Conservation (phyloP, 176 grass and related monocot genomes). For the Avena sativa region DNA sequence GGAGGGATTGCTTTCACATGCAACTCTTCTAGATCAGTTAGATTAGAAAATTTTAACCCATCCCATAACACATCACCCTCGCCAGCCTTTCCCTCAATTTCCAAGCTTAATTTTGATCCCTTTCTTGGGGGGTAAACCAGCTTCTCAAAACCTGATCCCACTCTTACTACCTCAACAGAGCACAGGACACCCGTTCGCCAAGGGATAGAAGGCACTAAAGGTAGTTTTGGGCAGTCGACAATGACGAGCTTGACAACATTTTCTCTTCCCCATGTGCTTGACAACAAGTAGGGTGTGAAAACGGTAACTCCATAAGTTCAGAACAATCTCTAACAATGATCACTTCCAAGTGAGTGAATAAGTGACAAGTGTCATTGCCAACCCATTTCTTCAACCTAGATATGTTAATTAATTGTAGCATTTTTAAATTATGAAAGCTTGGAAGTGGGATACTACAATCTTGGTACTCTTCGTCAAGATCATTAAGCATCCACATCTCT, state of each 20-base stretch:
- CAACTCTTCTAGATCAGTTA: background rate
- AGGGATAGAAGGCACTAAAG: background rate
- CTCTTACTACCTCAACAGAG: background rate
- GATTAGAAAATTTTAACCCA: background rate
- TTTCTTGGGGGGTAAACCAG: rapidly evolving
- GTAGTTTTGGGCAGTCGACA: background rate
- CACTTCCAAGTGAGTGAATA: background rate
- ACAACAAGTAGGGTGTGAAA: background rate
- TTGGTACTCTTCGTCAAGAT: no score
- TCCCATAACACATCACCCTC: background rate
- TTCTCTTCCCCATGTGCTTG: background rate
- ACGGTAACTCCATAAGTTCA: background rate
- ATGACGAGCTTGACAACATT: background rate
- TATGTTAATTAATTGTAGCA: background rate
- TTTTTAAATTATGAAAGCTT: background rate
- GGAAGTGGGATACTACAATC: background rate
- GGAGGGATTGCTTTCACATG: rapidly evolving
- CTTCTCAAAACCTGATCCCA: rapidly evolving
- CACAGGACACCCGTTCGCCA: rapidly evolving
- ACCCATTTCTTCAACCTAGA: background rate
- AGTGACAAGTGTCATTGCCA: background rate
- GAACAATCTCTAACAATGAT: background rate
- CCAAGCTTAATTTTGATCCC: rapidly evolving
- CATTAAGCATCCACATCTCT: background rate
- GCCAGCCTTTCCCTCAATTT: rapidly evolving